These are phyloP conservation scores for Lantana camara DNA, from an alignment of 257 asterid genomes.

Conservation along the genomic window DNA sequence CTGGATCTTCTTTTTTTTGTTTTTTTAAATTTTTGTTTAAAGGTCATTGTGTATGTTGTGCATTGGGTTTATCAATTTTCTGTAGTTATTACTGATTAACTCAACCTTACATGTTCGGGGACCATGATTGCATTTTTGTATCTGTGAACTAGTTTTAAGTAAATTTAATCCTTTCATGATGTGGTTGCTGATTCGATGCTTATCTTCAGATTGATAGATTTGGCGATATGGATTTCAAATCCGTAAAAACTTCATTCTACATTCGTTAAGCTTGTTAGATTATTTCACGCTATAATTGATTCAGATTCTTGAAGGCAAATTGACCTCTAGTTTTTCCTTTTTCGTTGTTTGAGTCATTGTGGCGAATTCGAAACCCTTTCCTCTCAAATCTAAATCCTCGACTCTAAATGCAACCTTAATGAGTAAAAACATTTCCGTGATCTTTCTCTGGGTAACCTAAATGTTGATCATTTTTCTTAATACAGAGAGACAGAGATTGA, in stretches of 20 bases:
- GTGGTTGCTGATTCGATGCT: slow-evolving; percentile 23
- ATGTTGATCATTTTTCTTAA: slow-evolving; percentile 24
- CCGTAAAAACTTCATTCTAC: too few species aligned
- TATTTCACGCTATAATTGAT: too few species aligned
- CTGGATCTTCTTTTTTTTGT: slow-evolving; percentile 18
- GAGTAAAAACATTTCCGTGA: not conserved
- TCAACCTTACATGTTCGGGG: slow-evolving; percentile 5
- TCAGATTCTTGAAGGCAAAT: too few species aligned
- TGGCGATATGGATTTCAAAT: too few species aligned
- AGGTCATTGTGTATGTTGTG: not conserved
- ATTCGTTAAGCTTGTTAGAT: too few species aligned
- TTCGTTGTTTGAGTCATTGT: too few species aligned
- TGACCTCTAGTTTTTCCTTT: too few species aligned
- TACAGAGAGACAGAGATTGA: slow-evolving; percentile 76
- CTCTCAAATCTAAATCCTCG: too few species aligned
- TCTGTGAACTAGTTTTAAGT: slow-evolving; percentile 14
- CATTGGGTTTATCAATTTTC: slow-evolving; percentile 19
- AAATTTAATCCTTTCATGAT: not conserved
- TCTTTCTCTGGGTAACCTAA: slow-evolving; percentile 16
- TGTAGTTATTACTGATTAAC: slow-evolving; percentile 1
- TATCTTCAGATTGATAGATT: too few species aligned
- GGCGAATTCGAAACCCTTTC: too few species aligned
- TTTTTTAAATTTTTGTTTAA: too few species aligned
- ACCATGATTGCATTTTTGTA: slow-evolving; percentile 21
- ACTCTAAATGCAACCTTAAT: not conserved